phyloP scores from a whole-genome alignment of 352 stramenopile genomes.

The Hyaloperonospora arabidopsidis region DNA sequence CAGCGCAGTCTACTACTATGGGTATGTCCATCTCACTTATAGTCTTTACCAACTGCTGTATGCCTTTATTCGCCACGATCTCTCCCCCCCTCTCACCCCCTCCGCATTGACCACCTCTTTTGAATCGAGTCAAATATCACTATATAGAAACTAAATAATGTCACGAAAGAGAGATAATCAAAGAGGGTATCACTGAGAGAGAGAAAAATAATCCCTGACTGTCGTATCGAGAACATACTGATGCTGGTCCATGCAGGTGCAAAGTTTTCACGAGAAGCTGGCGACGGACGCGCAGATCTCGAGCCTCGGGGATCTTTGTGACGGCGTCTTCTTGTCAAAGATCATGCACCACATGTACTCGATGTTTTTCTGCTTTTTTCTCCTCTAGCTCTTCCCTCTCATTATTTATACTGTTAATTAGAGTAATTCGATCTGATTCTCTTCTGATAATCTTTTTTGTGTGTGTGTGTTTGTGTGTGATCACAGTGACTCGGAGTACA shows the following conservation, averaged over 20 bases:
- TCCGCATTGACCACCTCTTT: no score
- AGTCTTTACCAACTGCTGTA: neutral
- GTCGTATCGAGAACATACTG: neutral
- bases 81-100: neutral
- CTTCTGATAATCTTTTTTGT: constrained; percentile 2
- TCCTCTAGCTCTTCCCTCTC: neutral
- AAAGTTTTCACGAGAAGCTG: constrained; percentile 63
- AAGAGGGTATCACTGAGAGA: neutral
- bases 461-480: neutral
- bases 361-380: constrained; percentile 4
- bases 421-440: neutral
- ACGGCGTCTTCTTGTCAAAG: constrained; percentile 76
- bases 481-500: constrained; percentile 60
- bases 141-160: constrained; percentile 7
- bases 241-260: constrained; percentile 29
- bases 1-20: constrained; percentile 69
- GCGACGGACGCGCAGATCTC: constrained; percentile 34
- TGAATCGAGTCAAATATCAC: no score
- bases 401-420: neutral
- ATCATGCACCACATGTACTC: constrained; percentile 82
- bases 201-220: neutral
- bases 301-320: constrained; percentile 51
- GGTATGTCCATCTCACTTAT: constrained; percentile 30
- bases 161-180: neutral
- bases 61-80: neutral